Evolutionary conservation across 257 asterid genomes (phyloP).

Genomic region (Thymus mandschuricus): DNA sequence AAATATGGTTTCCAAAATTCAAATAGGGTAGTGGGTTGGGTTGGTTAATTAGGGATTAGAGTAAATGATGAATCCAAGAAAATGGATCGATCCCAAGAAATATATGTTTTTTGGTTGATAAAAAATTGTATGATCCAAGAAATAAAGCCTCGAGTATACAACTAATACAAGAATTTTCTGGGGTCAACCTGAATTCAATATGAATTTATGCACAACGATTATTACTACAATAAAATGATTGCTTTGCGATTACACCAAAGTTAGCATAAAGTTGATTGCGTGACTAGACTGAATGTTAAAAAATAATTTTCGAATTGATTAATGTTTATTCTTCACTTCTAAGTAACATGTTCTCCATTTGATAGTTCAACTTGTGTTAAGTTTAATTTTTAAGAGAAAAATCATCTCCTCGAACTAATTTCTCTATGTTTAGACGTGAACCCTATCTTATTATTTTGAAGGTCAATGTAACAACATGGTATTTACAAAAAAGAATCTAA

Average conservation of each 20-base stretch:
- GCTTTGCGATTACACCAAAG: conserved; percentile 30
- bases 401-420: too few species aligned
- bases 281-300: too few species aligned
- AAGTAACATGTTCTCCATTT: conserved; percentile 20
- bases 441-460: too few species aligned
- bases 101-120: conserved; percentile 27
- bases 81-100: conserved; percentile 39
- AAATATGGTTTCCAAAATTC: neutral
- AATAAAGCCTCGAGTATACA: conserved; percentile 31
- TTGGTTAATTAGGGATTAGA: neutral
- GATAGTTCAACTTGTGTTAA: too few species aligned
- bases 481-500: too few species aligned
- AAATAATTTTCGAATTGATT: neutral
- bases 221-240: neutral
- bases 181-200: neutral
- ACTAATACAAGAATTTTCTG: neutral
- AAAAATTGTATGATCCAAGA: conserved; percentile 50
- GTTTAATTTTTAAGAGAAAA: too few species aligned
- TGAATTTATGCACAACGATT: neutral
- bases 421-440: too few species aligned
- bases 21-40: neutral
- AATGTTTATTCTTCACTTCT: conserved; percentile 21
- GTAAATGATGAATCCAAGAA: conserved; percentile 16
- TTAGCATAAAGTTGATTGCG: neutral
- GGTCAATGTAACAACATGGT: too few species aligned